A percentile compares a stretch with the other conserved stretches of the same genome.
Evolutionary conservation across 148 eudicot species (phyloP).

Genomic region (Limonium bicolor): DNA sequence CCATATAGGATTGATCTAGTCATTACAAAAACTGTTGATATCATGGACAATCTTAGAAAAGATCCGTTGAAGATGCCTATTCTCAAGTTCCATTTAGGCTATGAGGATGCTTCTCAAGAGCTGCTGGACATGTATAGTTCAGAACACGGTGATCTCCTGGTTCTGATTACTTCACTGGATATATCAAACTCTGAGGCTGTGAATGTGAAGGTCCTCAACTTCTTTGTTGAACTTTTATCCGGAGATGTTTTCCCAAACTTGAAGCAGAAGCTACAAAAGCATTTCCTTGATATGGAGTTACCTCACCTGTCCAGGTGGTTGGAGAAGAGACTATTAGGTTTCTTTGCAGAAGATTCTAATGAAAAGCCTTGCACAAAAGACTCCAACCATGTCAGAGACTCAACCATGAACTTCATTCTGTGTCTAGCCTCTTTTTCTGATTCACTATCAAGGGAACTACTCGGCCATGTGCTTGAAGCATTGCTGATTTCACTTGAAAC

Average conservation of each 20-base stretch:
- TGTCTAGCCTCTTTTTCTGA: conserved; percentile 56
- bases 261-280: conserved; percentile 45
- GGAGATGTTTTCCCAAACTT: conserved; percentile 41
- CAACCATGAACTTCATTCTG: conserved; percentile 60
- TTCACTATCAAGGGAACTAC: conserved; percentile 35
- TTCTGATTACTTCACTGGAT: conserved; percentile 71
- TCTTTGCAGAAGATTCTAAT: conserved; percentile 26
- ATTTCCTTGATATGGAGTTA: conserved; percentile 55
- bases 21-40: conserved; percentile 51
- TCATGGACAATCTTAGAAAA: conserved; percentile 37
- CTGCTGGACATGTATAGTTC: conserved; percentile 49
- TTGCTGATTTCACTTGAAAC: conserved; percentile 54
- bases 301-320: conserved; percentile 65
- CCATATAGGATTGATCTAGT: conserved; percentile 40
- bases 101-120: conserved; percentile 33
- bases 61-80: conserved; percentile 38
- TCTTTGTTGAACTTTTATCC: conserved; percentile 51
- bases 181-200: conserved; percentile 52
- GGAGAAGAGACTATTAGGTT: conserved; percentile 69
- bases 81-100: conserved; percentile 53
- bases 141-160: conserved; percentile 54
- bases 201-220: conserved; percentile 67
- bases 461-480: conserved; percentile 53
- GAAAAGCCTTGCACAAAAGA: conserved; percentile 29
- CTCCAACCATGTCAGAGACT: conserved; percentile 63